A percentile compares a stretch with the other conserved stretches of the same genome.
Evolutionary conservation across 192 early-diverging fungal genomes (phyloP).

Genomic region (Coemansia furcata): DNA sequence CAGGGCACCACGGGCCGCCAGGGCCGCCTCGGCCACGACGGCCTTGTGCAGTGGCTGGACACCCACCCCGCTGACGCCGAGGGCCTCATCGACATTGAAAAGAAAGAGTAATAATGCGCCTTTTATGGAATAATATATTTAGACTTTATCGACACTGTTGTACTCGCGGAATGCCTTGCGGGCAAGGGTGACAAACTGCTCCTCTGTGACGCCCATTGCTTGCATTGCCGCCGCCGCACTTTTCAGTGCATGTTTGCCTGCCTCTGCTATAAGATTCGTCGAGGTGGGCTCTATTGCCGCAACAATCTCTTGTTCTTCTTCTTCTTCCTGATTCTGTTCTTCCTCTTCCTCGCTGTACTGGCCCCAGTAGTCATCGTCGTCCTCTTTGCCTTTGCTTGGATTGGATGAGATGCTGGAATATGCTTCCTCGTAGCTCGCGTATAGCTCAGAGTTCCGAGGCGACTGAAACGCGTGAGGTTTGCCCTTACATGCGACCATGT

Average conservation of each 20-base stretch:
- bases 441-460: not conserved
- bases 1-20: constrained; percentile 49
- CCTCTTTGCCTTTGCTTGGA: not conserved
- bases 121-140: not conserved
- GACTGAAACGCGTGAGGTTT: not conserved
- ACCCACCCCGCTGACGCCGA: constrained; percentile 23
- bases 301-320: not conserved
- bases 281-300: not conserved
- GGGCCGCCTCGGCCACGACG: constrained; percentile 61
- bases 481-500: constrained; percentile 1
- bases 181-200: constrained; percentile 25
- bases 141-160: not conserved
- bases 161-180: not conserved
- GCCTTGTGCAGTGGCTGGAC: constrained; percentile 57
- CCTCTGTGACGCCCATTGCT: constrained; percentile 18
- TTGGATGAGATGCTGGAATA: not conserved
- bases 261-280: not conserved
- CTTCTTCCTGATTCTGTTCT: not conserved
- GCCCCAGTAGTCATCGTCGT: constrained; percentile 33
- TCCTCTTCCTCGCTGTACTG: constrained; percentile 20
- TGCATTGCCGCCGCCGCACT: constrained; percentile 22
- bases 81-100: not conserved
- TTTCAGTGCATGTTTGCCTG: constrained; percentile 16
- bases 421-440: not conserved
- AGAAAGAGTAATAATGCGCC: not conserved